phyloP scores from a whole-genome alignment of 1,139 yeast genomes.

The Nadsonia commutata region DNA sequence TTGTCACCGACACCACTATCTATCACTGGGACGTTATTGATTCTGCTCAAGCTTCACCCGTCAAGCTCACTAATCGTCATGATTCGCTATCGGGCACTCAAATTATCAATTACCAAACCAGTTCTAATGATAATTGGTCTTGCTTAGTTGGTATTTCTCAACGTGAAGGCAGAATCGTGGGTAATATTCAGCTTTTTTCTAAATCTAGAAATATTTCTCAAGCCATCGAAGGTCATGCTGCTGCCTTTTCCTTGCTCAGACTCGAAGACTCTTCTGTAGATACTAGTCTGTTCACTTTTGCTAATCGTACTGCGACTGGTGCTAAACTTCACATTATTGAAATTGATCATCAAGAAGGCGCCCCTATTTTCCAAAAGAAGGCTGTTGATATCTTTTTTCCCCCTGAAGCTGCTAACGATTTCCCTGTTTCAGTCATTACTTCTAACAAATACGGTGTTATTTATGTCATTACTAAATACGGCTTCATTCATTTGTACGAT shows the following conservation, averaged over 20 bases:
- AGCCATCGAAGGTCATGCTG: constrained; percentile 96
- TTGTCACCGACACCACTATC: constrained; percentile 64
- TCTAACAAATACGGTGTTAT: constrained; percentile 76
- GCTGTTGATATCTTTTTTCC: constrained; percentile 92
- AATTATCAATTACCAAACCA: constrained; percentile 81
- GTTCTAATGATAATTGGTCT: constrained; percentile 76
- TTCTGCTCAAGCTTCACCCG: constrained; percentile 68
- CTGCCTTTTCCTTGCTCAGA: constrained; percentile 65
- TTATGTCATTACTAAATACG: constrained; percentile 85
- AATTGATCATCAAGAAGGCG: constrained; percentile 79
- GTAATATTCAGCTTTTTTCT: constrained; percentile 87
- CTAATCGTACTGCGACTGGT: constrained; percentile 72
- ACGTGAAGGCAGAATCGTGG: constrained; percentile 89
- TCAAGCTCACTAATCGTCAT: constrained; percentile 71
- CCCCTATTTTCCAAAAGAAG: constrained; percentile 80
- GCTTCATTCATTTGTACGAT: constrained; percentile 92
- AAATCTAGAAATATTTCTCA: constrained; percentile 85
- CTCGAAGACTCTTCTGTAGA: constrained; percentile 62
- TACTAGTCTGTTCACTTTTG: constrained; percentile 76
- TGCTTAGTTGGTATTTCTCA: constrained; percentile 92
- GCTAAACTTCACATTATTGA: constrained; percentile 87
- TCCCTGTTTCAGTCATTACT: constrained; percentile 88
- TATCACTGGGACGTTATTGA: constrained; percentile 78
- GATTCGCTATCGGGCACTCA: constrained; percentile 67
- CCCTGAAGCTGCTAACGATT: constrained; percentile 89